These are phyloP conservation scores for Viola odorata DNA, from an alignment of 345 rosid genomes.

Conservation along the genomic window DNA sequence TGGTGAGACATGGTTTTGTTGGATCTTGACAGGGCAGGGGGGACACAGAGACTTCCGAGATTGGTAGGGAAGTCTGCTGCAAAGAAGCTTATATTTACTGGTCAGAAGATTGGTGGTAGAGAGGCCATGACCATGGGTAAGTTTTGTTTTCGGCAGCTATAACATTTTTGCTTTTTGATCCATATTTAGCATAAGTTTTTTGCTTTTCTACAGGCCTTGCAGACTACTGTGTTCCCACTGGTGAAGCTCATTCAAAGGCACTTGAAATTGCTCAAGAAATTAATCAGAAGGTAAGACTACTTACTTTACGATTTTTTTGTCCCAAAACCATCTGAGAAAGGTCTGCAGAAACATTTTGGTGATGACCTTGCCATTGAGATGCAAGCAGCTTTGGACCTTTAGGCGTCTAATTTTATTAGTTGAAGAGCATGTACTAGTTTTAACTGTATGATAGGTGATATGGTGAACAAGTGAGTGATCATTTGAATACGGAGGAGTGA, in stretches of 20 bases:
- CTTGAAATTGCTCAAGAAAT: constrained; percentile 77
- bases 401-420: not conserved
- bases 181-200: not conserved
- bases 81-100: constrained; percentile 82
- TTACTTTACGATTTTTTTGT: not conserved
- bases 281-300: constrained; percentile 52
- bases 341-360: not conserved
- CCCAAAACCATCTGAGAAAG: not conserved
- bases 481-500: too few species aligned
- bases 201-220: constrained; percentile 51
- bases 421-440: not conserved
- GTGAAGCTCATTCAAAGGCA: constrained; percentile 72
- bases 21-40: constrained; percentile 66
- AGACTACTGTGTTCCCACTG: constrained; percentile 61
- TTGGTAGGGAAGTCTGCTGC: constrained; percentile 75
- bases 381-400: not conserved
- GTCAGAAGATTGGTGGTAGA: constrained; percentile 60
- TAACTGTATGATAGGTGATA: not conserved
- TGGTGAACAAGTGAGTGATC: too few species aligned
- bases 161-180: not conserved
- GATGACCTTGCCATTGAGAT: not conserved
- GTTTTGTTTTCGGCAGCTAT: constrained; percentile 9
- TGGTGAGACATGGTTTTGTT: constrained; percentile 4
- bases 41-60: constrained; percentile 87
- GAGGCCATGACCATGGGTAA: constrained; percentile 67